Conservation (phyloP, 352 stramenopile genomes). For the Pythium guiyangense region DNA sequence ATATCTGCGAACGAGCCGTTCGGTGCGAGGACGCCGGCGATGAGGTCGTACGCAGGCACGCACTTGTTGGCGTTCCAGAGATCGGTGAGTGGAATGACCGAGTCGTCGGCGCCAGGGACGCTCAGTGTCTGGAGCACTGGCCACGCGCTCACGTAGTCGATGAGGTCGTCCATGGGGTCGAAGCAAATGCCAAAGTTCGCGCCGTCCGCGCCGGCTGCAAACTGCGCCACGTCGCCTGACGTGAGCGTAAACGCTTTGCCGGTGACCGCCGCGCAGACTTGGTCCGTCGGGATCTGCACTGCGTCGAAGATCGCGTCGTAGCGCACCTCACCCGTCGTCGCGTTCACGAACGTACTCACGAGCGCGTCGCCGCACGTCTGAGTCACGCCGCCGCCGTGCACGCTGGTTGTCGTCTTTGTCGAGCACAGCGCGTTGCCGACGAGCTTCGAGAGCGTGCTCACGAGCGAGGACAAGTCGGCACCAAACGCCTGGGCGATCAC, state of each 20-base stretch:
- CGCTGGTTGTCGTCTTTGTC: constrained; percentile 1
- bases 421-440: constrained; percentile 9
- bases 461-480: constrained; percentile 1
- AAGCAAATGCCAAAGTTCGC: constrained; percentile 5
- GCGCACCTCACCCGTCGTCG: not conserved
- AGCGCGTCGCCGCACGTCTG: constrained; percentile 7
- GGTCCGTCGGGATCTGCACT: constrained; percentile 6
- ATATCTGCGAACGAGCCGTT: constrained; percentile 1
- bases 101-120: not conserved
- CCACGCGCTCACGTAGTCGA: constrained; percentile 12
- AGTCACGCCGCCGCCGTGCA: not conserved
- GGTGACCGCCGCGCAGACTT: constrained; percentile 7
- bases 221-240: not conserved
- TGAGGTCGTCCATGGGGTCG: constrained; percentile 7
- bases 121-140: not conserved
- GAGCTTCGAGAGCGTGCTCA: constrained; percentile 7
- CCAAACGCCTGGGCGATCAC: constrained; percentile 4
- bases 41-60: not conserved
- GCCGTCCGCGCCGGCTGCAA: not conserved
- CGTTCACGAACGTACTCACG: not conserved
- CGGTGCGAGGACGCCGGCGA: not conserved
- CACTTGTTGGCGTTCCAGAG: not conserved
- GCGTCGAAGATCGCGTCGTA: not conserved
- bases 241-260: constrained; percentile 2
- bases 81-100: not conserved